Base-by-base conservation (phyloP, 352 stramenopile species). In the Nannochloropsis limnetica region DNA sequence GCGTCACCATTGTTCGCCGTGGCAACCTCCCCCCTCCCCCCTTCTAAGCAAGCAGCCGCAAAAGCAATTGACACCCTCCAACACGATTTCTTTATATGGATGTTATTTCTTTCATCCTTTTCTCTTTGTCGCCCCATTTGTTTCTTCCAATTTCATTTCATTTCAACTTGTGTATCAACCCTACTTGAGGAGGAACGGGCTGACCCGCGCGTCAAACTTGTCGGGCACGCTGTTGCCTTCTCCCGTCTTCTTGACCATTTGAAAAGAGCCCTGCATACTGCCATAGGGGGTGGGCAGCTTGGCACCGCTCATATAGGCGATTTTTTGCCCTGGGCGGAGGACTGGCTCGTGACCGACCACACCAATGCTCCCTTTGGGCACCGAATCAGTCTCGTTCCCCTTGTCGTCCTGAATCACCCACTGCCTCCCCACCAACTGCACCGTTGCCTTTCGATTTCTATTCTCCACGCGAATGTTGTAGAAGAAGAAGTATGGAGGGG, bases 241-340 rank as follows among this genome's bases (percentile, higher is more conserved):
- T 20, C 61, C 61, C 61, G 4, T 29, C 61, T 29, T 25, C 61
- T 74, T 74, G 61, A 74, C 61, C 61, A 74, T 74, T 74, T 74
- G 82, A 84, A n/a, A 86, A 22, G 20, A 86, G 49, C 82, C 44
- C 79, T 82, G 79, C 49, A 86, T 83, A 5, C 84, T 49, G 67
- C 85, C 61, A 28, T 82, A 83, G 2, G 69, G 29, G 28, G 84
- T 68, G 28, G 43, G 15, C 61, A 83, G 84, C 69, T 67, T 79
- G 32, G 84, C 43, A 29, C 67, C 11, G 68, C 82, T 32, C 81
- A 81, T 54, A 22, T 54, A 28, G 5, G 23, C 22, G 25, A 82
- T 28, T 22, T 6, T 68, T 44, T 85, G 27, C 28, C 85, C 74
- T 17, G 61, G 44, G 15, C 84, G 20, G 11, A 83, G 22, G 20